A percentile compares a stretch with the other conserved stretches of the same genome.
Evolutionary conservation across 2,329 filamentous ascomycete genomes (phyloP).

Genomic region (Fusarium torulosum): DNA sequence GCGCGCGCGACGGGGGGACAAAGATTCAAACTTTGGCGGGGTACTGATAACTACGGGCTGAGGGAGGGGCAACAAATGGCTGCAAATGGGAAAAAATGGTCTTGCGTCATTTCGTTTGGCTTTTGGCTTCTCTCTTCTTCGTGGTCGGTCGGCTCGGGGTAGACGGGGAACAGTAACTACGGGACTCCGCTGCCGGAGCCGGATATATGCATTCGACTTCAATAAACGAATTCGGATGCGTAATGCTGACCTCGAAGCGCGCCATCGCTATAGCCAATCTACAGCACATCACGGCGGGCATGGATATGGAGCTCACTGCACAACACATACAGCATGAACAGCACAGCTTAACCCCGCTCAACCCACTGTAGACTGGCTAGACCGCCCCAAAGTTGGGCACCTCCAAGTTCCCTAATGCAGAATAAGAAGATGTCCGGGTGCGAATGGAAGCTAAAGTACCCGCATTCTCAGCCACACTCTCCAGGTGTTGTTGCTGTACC

Average conservation of each 20-base stretch:
- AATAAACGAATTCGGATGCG: slow-evolving; percentile 13
- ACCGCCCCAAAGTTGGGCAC: slow-evolving; percentile 39
- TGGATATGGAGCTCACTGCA: slow-evolving; percentile 1
- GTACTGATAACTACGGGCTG: slow-evolving; percentile 23
- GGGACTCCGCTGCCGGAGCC: slow-evolving; percentile 27
- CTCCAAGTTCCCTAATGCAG: slow-evolving; percentile 30
- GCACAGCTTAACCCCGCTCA: slow-evolving; percentile 34
- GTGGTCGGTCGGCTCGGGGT: slow-evolving; percentile 15
- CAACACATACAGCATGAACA: slow-evolving; percentile 30
- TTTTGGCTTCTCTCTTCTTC: slow-evolving; percentile 11
- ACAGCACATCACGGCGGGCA: slow-evolving; percentile 11
- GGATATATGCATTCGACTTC: slow-evolving; percentile 18
- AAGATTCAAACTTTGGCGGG: slow-evolving; percentile 47
- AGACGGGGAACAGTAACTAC: slow-evolving; percentile 7
- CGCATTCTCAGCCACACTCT: slow-evolving; percentile 49
- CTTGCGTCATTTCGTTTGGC: slow-evolving; percentile 49
- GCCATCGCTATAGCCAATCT: slow-evolving; percentile 22
- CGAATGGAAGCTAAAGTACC: slow-evolving; percentile 34
- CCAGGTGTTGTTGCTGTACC: slow-evolving; percentile 12
- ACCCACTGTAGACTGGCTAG: slow-evolving; percentile 25
- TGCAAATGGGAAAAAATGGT: slow-evolving; percentile 18
- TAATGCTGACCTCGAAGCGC: slow-evolving; percentile 24
- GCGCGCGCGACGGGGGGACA: slow-evolving; percentile 20
- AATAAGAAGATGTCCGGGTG: not conserved
- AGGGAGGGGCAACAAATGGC: not conserved